Evolutionary conservation across 768 basidiomycete species (phyloP).

Genomic region (Pleurotus tuber-regium): DNA sequence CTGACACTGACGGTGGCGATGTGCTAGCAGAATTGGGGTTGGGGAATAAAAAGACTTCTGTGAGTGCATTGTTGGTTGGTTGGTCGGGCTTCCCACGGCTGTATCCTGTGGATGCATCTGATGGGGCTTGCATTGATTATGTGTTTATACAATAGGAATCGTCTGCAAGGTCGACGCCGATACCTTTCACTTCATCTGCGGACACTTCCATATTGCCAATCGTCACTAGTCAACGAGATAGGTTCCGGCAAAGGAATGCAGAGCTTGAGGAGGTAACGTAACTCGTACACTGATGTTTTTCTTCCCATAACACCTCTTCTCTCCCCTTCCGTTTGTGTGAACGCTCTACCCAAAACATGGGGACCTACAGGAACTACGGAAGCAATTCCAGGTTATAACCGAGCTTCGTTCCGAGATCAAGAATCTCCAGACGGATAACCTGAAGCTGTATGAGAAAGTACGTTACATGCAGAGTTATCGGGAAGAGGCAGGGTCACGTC

Average conservation of each 20-base stretch:
- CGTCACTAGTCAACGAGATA: constrained; percentile 94
- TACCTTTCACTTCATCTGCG: constrained; percentile 70
- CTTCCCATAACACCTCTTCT: background rate
- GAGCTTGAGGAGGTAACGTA: constrained; percentile 85
- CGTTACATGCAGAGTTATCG: constrained; percentile 98
- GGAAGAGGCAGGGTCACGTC: constrained; percentile 60
- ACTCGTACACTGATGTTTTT: constrained; percentile 10
- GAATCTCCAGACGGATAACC: constrained; percentile 88
- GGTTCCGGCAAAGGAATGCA: constrained; percentile 96
- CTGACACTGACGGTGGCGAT: constrained; percentile 41
- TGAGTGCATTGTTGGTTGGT: constrained; percentile 27
- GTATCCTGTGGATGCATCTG: too few relatives aligned
- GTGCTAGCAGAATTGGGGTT: constrained; percentile 73
- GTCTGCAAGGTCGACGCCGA: constrained; percentile 54
- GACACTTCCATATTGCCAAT: constrained; percentile 98
- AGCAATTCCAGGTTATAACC: constrained; percentile 92
- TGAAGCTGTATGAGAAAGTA: constrained; percentile 98
- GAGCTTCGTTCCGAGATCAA: constrained; percentile 93
- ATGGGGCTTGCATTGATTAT: background rate
- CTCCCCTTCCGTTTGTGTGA: constrained; percentile 1
- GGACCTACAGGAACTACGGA: constrained; percentile 77
- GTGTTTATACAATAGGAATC: constrained; percentile 20
- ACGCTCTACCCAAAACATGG: background rate
- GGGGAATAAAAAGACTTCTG: constrained; percentile 46
- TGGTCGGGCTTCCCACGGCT: too few relatives aligned